phyloP scores from a whole-genome alignment of 2,329 filamentous ascomycete species.

The Cercospora berteroae region DNA sequence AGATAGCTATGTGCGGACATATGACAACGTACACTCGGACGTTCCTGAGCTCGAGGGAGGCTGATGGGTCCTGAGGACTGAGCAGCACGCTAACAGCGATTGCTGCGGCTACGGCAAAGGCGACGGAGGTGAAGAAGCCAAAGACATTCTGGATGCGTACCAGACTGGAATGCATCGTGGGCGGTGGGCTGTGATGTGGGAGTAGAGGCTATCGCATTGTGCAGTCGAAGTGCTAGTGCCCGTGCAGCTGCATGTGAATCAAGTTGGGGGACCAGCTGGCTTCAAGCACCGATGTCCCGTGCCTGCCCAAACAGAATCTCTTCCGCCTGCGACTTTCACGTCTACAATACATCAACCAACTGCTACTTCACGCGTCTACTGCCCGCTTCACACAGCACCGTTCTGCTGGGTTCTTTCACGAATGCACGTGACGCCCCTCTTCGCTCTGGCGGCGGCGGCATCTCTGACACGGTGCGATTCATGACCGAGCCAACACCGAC shows the following conservation, averaged over 20 bases:
- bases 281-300: background rate
- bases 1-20: background rate
- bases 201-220: background rate
- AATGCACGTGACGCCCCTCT: background rate
- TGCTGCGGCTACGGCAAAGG: constrained; percentile 73
- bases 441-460: background rate
- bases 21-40: constrained; percentile 71
- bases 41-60: constrained; percentile 66
- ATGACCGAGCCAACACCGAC: background rate
- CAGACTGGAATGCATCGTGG: constrained; percentile 79
- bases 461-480: constrained; percentile 8
- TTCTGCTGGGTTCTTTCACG: background rate
- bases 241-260: background rate
- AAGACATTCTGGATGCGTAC: constrained; percentile 89
- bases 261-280: constrained; percentile 1
- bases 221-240: background rate
- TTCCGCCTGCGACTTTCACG: background rate
- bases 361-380: background rate
- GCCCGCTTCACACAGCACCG: background rate
- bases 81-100: constrained; percentile 79
- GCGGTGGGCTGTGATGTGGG: constrained; percentile 4
- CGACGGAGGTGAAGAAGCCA: constrained; percentile 95
- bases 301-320: background rate
- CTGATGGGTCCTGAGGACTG: constrained; percentile 65
- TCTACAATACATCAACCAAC: background rate